Evolutionary conservation across 2,329 filamentous ascomycete genomes (phyloP).

Genomic region (Lachnellula suecica): DNA sequence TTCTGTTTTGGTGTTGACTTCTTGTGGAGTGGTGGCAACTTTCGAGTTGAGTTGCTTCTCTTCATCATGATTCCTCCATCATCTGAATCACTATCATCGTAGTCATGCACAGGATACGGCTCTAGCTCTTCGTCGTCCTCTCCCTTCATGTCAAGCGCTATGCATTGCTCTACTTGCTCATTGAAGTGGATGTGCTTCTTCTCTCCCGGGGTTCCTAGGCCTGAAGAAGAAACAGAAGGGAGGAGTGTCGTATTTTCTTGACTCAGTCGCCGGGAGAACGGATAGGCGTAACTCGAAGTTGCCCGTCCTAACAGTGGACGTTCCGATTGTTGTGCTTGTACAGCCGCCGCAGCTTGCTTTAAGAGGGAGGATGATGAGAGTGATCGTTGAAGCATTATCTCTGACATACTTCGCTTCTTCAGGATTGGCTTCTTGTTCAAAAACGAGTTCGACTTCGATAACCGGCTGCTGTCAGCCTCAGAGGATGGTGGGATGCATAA

Average conservation of each 20-base stretch:
- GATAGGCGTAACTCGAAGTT: constrained; percentile 67
- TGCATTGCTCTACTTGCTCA: constrained; percentile 92
- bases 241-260: constrained; percentile 60
- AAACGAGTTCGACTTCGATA: constrained; percentile 61
- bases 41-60: constrained; percentile 60
- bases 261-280: constrained; percentile 60
- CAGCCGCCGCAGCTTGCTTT: constrained; percentile 56
- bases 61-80: constrained; percentile 65
- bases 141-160: constrained; percentile 86
- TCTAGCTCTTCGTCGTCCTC: constrained; percentile 64
- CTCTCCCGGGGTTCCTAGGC: constrained; percentile 61
- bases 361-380: constrained; percentile 85
- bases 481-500: constrained; percentile 45
- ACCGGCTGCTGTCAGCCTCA: constrained; percentile 46
- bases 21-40: constrained; percentile 37
- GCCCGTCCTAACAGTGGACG: constrained; percentile 58
- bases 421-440: constrained; percentile 72
- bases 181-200: constrained; percentile 97
- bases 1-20: constrained; percentile 41
- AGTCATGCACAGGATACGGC: constrained; percentile 35
- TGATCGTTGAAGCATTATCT: constrained; percentile 89
- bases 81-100: constrained; percentile 58
- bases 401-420: constrained; percentile 95
- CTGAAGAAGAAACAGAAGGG: constrained; percentile 70
- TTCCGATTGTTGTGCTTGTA: constrained; percentile 38